phyloP scores from a whole-genome alignment of 2,329 filamentous ascomycete genomes.

The Fusarium verticillioides region DNA sequence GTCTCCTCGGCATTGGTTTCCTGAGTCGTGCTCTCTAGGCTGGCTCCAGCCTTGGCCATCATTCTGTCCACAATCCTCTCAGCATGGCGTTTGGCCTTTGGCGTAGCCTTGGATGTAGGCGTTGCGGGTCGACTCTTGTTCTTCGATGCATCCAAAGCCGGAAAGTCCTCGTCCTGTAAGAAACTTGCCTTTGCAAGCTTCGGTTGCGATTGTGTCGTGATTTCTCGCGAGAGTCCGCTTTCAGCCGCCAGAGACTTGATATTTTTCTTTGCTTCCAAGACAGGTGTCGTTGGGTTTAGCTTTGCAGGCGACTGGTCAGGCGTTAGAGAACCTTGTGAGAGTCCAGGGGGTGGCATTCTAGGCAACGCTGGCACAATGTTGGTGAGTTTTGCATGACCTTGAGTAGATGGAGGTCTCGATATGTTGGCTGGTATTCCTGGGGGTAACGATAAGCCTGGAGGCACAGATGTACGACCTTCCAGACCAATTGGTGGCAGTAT shows the following conservation, averaged over 20 bases:
- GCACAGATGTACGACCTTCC: conserved; percentile 41
- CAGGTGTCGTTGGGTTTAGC: conserved; percentile 39
- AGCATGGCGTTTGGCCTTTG: conserved; percentile 46
- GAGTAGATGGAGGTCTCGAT: conserved; percentile 35
- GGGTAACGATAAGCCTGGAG: conserved; percentile 47
- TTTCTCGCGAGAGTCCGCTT: conserved; percentile 60
- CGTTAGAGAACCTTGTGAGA: conserved; percentile 44
- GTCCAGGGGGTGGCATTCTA: conserved; percentile 41
- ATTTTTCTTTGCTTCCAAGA: conserved; percentile 54
- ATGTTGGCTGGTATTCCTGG: conserved; percentile 34
- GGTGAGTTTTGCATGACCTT: conserved; percentile 29
- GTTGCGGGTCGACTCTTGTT: conserved; percentile 50
- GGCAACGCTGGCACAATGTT: conserved; percentile 44
- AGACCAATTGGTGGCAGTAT: conserved; percentile 22
- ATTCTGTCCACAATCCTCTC: conserved; percentile 47
- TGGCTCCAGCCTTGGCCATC: conserved; percentile 32
- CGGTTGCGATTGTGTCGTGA: conserved; percentile 52
- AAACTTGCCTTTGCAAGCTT: conserved; percentile 42
- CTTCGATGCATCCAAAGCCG: conserved; percentile 62
- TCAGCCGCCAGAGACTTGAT: conserved; percentile 59
- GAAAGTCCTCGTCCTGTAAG: conserved; percentile 72
- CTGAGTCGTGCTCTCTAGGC: conserved; percentile 20
- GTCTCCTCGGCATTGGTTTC: conserved; percentile 29
- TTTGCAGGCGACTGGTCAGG: conserved; percentile 51
- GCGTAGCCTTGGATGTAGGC: conserved; percentile 50